Base-by-base conservation (phyloP, 805 yeast species). In the Candida boidinii region DNA sequence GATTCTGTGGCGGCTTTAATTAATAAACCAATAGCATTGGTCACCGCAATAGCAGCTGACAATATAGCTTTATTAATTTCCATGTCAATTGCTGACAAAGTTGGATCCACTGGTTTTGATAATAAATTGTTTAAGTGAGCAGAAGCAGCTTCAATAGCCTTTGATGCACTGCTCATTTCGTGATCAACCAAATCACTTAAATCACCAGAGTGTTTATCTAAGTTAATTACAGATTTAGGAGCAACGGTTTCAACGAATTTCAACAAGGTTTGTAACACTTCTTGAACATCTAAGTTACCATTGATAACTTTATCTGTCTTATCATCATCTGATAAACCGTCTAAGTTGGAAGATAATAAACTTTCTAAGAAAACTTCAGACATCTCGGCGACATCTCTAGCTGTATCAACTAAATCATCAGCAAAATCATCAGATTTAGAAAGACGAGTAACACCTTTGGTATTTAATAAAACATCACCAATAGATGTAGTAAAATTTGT, bases 1-100 rank as follows among this genome's bases (percentile, higher is more conserved):
- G 90, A 76, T 23, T 75, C 86, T 17, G 85, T 76, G 2, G 95
- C 84, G 3, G 92, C 79, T 41, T 66, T 61, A 34, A 87, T 78
- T 45, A 86, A 68, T 22, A 70, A 62, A 5, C 80, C 76, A 32
- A 86, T 79, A 1, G 95, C 85, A 38, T 78, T 73, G 2, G 90
- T 83, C 19, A 86, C 79, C 10, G 86, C 83, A 37, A 79, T 70
- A 0, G 95, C 92, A 15, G 90, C 84, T 3, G 79, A 62, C 28
- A 86, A 59, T 36, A 87, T 74, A 0, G 90, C 81, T 46, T 78
- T 84, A 52, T 82, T 84, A 28, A 85, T 73, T 46, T 79, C 79
- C 32, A 76, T 53, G 41, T 81, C 79, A 26, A 70, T 69, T 12
- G 74, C 66, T 7, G 74, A 64, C 26, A 75, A 49, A 13, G 62